Evolutionary conservation across 2,329 filamentous ascomycete genomes (phyloP), one percentile per base, ranked within the genome.

Genomic region (Ascosphaera apis): DNA sequence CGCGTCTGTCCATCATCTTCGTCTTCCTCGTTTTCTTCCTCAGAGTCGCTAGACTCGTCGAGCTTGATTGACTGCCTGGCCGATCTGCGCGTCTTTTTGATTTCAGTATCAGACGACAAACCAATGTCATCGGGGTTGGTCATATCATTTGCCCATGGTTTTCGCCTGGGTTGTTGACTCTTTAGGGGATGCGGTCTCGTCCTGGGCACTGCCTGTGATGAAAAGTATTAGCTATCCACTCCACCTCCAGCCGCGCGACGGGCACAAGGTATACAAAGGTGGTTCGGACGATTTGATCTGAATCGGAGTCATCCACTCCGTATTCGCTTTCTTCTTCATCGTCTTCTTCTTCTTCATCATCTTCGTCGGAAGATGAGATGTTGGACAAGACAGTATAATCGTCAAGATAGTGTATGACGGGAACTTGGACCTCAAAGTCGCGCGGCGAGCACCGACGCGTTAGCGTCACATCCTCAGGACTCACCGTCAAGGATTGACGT

Each of bases 311-410:
- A 13, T 28, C 25, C 9, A 28, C 9, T 28, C 9, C 25, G 25
- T 28, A 8, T 13, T 28, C 25, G 25, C 25, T 28, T 28, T 13
- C 13, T 8, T 28, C 25, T 8, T 13, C 25, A 28, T 28, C 25
- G 25, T 28, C 25, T 8, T 8, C 13, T 13, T 28, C 44, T 23
- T 57, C 42, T 16, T 42, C 39, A 33, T 56, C 43, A 34, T 59
- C 42, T 18, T 45, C 46, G 13, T 43, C 44, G 9, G 52, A 50
- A 4, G 43, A 41, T 37, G 50, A 56, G 42, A 58, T 54, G 8
- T 55, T 55, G 1, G 55, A 54, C 11, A 60, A 44, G 37, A 46
- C 55, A 11, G 54, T 45, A 41, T 57, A 60, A 15, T 54, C 49
- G 8, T 51, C 43, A 15, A 42, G 40, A 30, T 55, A 46, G 3